These are phyloP conservation scores for Debaryomyces hansenii DNA, from an alignment of 805 yeast species.

Conservation along the genomic window DNA sequence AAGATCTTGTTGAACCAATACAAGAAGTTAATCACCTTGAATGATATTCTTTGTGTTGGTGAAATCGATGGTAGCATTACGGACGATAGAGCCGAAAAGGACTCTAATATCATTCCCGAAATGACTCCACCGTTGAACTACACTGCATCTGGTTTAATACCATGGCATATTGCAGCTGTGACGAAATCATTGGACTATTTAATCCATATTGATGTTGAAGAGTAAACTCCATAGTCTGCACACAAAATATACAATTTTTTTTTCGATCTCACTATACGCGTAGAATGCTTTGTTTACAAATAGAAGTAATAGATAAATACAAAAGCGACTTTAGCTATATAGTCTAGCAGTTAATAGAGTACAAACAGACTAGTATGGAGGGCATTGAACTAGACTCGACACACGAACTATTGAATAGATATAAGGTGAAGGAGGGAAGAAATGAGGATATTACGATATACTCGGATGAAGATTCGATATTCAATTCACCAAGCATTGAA, in stretches of 20 bases:
- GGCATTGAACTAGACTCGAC: slow-evolving; percentile 7
- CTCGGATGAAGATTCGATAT: slow-evolving; percentile 17
- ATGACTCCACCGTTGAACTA: slow-evolving; percentile 5
- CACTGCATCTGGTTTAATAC: slow-evolving; percentile 42
- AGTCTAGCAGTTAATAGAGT: background rate
- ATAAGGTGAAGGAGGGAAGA: slow-evolving; percentile 3
- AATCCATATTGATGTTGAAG: slow-evolving; percentile 56
- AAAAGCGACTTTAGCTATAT: background rate
- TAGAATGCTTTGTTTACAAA: slow-evolving; percentile 10
- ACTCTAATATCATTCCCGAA: slow-evolving; percentile 1
- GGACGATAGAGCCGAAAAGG: slow-evolving; percentile 1
- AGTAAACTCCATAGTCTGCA: slow-evolving; percentile 11
- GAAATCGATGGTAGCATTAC: slow-evolving; percentile 16
- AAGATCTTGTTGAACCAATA: slow-evolving; percentile 59
- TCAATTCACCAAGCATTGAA: slow-evolving; percentile 4
- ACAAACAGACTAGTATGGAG: background rate
- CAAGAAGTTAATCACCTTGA: slow-evolving; percentile 51
- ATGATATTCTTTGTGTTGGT: slow-evolving; percentile 36
- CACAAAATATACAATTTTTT: background rate
- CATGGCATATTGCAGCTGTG: slow-evolving; percentile 76
- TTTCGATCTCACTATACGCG: slow-evolving; percentile 1
- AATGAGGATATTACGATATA: slow-evolving; percentile 17
- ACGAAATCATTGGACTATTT: slow-evolving; percentile 57
- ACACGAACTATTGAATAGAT: slow-evolving; percentile 12
- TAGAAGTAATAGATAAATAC: background rate